Base-by-base conservation (phyloP, 768 basidiomycete genomes). In the Trametes coccinea region DNA sequence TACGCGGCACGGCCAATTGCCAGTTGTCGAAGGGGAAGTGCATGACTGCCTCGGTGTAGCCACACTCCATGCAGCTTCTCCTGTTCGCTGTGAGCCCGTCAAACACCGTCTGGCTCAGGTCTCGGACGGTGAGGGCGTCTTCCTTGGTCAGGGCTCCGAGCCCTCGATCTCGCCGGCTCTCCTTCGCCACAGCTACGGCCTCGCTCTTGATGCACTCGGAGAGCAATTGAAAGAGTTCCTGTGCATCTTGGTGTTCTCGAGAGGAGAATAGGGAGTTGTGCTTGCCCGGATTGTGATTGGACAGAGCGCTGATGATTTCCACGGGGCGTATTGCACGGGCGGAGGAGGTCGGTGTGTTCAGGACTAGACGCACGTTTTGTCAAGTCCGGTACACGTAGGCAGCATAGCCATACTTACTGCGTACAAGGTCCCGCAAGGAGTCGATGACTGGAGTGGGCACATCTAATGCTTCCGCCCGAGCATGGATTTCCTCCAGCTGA, bases 241-340 rank as follows among this genome's bases (percentile, higher is more conserved):
- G 96, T 4, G 96, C 96, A 72, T 98, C 96, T 76, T 98, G 96
- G 72, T 98, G 96, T 71, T 97, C 94, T 11, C 93, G 87, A 1
- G 93, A 93, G 65, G 86, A 85, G 73, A 96, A 88, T 10, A 94
- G 80, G 0, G 88, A 81, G 66, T 82, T 82, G 64, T 80, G 72
- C 69, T 82, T 82, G 52, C 82, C 82, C 37, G 78, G 73, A 40
- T 82, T 77, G 62, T 82, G 79, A 22, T 78, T 72, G 16, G 85
- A 84, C 33, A 95, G 81, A 3, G 87, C 89, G 16, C 81, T 73
- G 48, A 95, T 89, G 59, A 96, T 84, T 40, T 81, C 80, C 47
- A 84, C 71, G 0, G 93, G 94, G 1, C 92, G 85, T 34, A 94
- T 79, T 33, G 90, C 80, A 48, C 80, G 76, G 53, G 84, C 84